Evolutionary conservation across 768 basidiomycete genomes (phyloP).

Genomic region (Tricholoma flavovirens): DNA sequence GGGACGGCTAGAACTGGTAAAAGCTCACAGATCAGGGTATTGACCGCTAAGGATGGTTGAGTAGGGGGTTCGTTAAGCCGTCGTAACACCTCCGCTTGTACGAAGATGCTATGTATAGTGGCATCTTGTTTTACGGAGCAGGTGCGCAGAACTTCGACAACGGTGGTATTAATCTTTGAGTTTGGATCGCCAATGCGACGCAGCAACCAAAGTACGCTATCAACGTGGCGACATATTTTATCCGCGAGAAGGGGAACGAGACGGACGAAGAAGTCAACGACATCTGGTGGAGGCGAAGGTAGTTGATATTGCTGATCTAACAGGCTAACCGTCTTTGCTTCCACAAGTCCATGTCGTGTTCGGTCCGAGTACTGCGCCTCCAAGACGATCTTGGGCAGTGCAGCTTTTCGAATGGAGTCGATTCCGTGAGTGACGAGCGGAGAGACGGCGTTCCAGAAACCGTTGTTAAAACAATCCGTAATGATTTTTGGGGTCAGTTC

Average conservation of each 20-base stretch:
- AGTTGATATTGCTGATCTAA: conserved; percentile 12
- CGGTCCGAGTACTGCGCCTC: conserved; percentile 13
- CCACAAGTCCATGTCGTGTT: conserved; percentile 14
- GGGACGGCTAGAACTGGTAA: conserved; percentile 13
- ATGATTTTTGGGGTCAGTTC: conserved; percentile 16
- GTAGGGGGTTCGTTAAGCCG: conserved; percentile 12
- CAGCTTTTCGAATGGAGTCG: conserved; percentile 9
- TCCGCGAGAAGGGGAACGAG: conserved; percentile 11
- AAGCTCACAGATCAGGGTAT: conserved; percentile 13
- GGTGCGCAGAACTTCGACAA: conserved; percentile 7
- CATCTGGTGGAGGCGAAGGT: conserved; percentile 11
- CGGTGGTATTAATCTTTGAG: conserved; percentile 9
- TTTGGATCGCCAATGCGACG: conserved; percentile 13
- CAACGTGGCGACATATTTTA: conserved; percentile 9
- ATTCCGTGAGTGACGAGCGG: conserved; percentile 15
- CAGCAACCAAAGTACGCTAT: conserved; percentile 11
- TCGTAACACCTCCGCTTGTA: conserved; percentile 6
- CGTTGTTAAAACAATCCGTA: conserved; percentile 15
- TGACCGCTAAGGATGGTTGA: conserved; percentile 9
- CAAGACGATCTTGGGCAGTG: conserved; percentile 10
- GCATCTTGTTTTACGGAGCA: conserved; percentile 11
- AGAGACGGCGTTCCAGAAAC: conserved; percentile 9
- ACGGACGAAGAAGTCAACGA: conserved; percentile 11
- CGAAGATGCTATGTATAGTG: conserved; percentile 7
- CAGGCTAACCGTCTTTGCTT: conserved; percentile 10